Evolutionary conservation across 2,329 filamentous ascomycete genomes (phyloP).

Genomic region (Cadophora sp.): DNA sequence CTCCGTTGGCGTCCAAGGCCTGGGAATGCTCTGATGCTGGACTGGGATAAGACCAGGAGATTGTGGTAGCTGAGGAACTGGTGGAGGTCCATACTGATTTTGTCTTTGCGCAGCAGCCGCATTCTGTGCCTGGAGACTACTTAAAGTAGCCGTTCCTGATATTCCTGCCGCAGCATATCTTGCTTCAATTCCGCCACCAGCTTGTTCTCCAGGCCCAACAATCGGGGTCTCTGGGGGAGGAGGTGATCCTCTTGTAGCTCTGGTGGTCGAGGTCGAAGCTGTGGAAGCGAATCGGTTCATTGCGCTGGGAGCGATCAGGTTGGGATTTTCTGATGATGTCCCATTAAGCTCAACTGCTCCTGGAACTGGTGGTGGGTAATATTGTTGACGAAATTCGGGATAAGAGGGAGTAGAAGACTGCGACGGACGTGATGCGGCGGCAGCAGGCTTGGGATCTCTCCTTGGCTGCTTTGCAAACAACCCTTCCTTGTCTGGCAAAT

Average conservation of each 20-base stretch:
- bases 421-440: conserved; percentile 33
- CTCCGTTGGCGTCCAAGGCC: conserved; percentile 97
- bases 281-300: conserved; percentile 77
- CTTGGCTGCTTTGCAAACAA: conserved; percentile 69
- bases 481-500: conserved; percentile 77
- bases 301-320: conserved; percentile 47
- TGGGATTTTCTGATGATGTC: conserved; percentile 24
- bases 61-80: conserved; percentile 48
- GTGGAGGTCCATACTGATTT: conserved; percentile 73
- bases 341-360: conserved; percentile 35
- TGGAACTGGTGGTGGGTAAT: conserved; percentile 63
- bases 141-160: conserved; percentile 83
- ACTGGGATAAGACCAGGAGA: conserved; percentile 40
- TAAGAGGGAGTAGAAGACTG: conserved; percentile 34
- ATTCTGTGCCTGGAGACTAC: conserved; percentile 74
- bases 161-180: conserved; percentile 92
- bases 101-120: conserved; percentile 82
- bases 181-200: conserved; percentile 84
- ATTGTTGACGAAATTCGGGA: conserved; percentile 46
- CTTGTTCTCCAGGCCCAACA: conserved; percentile 72
- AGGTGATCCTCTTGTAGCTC: conserved; percentile 89
- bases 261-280: conserved; percentile 91
- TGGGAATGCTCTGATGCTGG: conserved; percentile 50
- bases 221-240: conserved; percentile 94
- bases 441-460: conserved; percentile 49